Conservation (phyloP, 1,284 basidiomycete genomes). For the Leccinum subrobustum region DNA sequence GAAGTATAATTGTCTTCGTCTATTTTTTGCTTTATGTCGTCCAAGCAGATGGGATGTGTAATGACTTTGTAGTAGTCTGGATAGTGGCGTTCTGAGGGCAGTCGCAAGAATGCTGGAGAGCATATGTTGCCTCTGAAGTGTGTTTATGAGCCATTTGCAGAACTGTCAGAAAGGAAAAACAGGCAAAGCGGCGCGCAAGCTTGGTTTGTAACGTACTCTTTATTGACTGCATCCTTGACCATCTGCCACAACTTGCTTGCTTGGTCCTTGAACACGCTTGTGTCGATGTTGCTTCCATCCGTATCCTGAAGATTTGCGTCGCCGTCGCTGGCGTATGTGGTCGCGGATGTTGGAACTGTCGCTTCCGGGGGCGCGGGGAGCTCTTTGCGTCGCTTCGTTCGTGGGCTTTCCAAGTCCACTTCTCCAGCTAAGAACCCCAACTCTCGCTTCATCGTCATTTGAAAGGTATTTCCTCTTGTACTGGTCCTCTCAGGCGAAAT, state of each 20-base stretch:
- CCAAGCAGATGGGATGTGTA: constrained; percentile 76
- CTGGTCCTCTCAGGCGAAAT: constrained; percentile 28
- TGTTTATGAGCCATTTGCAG: constrained; percentile 25
- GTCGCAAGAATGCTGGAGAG: constrained; percentile 70
- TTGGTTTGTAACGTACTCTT: constrained; percentile 67
- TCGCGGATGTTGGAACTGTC: constrained; percentile 9
- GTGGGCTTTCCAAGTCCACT: constrained; percentile 56
- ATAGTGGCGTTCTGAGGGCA: constrained; percentile 77
- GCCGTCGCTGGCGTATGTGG: constrained; percentile 32
- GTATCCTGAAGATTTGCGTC: constrained; percentile 26
- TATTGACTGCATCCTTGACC: constrained; percentile 76
- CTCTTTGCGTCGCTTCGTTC: constrained; percentile 69
- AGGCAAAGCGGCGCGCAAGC: constrained; percentile 34
- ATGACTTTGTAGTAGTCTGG: constrained; percentile 89
- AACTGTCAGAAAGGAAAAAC: constrained; percentile 34
- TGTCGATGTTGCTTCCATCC: constrained; percentile 24
- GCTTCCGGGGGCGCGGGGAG: constrained; percentile 36
- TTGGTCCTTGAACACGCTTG: constrained; percentile 37
- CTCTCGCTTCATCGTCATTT: constrained; percentile 67
- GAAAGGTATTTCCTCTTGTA: constrained; percentile 15
- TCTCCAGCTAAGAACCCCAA: constrained; percentile 47
- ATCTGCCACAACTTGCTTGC: constrained; percentile 62
- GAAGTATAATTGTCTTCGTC: constrained; percentile 63
- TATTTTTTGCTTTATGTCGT: constrained; percentile 82
- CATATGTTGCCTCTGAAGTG: constrained; percentile 60